A percentile compares a stretch with the other conserved stretches of the same genome.
phyloP scores from a whole-genome alignment of 192 early-diverging fungal genomes.

The Martensiomyces pterosporus region DNA sequence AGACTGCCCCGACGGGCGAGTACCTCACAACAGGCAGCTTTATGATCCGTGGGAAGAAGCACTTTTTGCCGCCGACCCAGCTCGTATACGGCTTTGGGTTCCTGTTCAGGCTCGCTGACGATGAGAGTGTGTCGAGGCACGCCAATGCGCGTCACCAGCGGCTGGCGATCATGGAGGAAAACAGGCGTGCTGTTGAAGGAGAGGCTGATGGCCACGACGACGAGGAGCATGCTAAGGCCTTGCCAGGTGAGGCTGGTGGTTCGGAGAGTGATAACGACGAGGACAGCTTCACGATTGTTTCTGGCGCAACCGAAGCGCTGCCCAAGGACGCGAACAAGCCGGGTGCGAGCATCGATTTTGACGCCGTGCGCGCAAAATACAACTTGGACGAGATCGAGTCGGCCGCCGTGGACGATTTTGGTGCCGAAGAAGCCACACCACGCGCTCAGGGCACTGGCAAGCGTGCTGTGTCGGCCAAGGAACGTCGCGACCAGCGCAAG shows the following conservation, averaged over 20 bases:
- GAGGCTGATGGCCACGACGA: not conserved
- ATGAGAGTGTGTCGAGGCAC: constrained; percentile 73
- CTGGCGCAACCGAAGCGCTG: not conserved
- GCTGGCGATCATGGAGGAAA: constrained; percentile 34
- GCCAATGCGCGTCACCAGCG: constrained; percentile 58
- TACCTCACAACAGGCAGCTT: constrained; percentile 87
- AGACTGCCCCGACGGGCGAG: constrained; percentile 88
- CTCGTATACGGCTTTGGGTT: constrained; percentile 96
- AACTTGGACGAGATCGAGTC: constrained; percentile 50
- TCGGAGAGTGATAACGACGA: too few species aligned
- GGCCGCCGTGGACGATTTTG: constrained; percentile 22
- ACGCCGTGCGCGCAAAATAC: constrained; percentile 45
- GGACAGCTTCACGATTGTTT: constrained; percentile 5
- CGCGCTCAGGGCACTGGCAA: not conserved
- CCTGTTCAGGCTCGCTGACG: constrained; percentile 81
- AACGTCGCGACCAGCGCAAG: constrained; percentile 79
- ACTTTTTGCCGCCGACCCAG: constrained; percentile 88
- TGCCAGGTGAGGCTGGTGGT: too few species aligned
- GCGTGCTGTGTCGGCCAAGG: constrained; percentile 72
- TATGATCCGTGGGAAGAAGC: constrained; percentile 93
- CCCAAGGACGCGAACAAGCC: not conserved
- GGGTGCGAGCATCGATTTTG: constrained; percentile 20
- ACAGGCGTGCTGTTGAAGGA: constrained; percentile 4
- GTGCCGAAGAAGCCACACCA: constrained; percentile 5
- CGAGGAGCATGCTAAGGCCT: not conserved